These are phyloP conservation scores for Phoma sp. DNA, from an alignment of 2,329 filamentous ascomycete species.

Conservation along the genomic window DNA sequence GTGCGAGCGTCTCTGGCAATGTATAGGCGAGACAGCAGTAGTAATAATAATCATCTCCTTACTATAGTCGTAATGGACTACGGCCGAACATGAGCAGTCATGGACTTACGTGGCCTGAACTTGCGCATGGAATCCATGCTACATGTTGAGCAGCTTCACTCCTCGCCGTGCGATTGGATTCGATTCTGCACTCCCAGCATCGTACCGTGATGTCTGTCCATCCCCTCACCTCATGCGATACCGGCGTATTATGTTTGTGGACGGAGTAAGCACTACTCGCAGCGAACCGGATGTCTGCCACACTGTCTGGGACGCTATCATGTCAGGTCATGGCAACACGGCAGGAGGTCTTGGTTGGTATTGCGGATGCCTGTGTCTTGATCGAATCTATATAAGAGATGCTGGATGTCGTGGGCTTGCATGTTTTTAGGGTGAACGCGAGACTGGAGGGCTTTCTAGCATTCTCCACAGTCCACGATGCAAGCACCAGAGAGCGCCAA, in stretches of 20 bases:
- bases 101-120: neutral
- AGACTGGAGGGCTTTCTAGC: too few relatives aligned
- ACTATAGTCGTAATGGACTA: neutral
- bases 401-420: neutral
- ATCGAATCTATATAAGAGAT: neutral
- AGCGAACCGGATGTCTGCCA: neutral
- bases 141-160: neutral
- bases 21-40: constrained; percentile 6
- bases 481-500: too few relatives aligned
- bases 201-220: neutral
- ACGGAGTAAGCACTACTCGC: neutral
- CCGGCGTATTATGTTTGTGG: too few relatives aligned
- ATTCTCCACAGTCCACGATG: neutral
- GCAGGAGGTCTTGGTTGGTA: neutral
- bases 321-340: neutral
- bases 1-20: neutral
- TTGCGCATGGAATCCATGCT: neutral
- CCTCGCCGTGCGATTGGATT: neutral
- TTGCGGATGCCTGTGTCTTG: too few relatives aligned
- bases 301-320: neutral
- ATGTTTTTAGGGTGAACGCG: neutral
- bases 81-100: neutral
- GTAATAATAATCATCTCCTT: constrained; percentile 17
- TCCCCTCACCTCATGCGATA: neutral
- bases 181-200: neutral